Evolutionary conservation across 2,329 filamentous ascomycete species (phyloP), one percentile per base, ranked within the genome.

Genomic region (Hypoxylon sp.): DNA sequence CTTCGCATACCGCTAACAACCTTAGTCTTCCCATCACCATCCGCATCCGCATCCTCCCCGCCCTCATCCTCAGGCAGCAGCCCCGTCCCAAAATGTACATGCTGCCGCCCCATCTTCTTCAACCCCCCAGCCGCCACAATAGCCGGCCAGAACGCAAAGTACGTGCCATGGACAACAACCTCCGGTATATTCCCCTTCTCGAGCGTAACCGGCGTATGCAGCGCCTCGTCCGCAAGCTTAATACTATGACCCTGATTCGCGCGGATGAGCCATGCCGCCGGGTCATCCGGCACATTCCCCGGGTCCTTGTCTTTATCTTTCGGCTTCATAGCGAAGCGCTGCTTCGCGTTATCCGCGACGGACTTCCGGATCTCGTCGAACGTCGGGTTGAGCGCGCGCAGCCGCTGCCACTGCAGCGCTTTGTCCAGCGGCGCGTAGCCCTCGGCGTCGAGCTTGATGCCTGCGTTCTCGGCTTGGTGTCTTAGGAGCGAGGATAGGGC

Each of bases 241-340:
- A 99, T 92, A 74, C 89, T 94, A 83, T 98, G 96, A 60, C 96
- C 96, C 82, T 98, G 96, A 77, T 97, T 97, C 29, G 96, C 96
- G 75, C 96, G 94, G 81, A 99, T 98, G 33, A 97, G 85, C 83
- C 91, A 98, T 79, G 92, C 85, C 0, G 85, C 79, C 0, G 93
- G 86, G 54, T 91, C 83, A 8, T 19, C 78, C 78, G 63, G 72
- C 51, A 14, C 76, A 22, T 11, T 8, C 19, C 75, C 78, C 8
- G 78, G 75, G 69, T 82, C 86, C 50, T 57, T 67, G 37, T n/a
- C n/a, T n/a, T n/a, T n/a, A n/a, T n/a, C n/a, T n/a, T n/a, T n/a
- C n/a, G 87, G 87, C 59, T 94, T 90, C 76, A 98, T 85, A 1
- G 90, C 88, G 83, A 97, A 99, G 42, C 96, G 92, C 80, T 98